Conservation (phyloP, 805 yeast genomes). For the Myxozyma lipomycoides region DNA sequence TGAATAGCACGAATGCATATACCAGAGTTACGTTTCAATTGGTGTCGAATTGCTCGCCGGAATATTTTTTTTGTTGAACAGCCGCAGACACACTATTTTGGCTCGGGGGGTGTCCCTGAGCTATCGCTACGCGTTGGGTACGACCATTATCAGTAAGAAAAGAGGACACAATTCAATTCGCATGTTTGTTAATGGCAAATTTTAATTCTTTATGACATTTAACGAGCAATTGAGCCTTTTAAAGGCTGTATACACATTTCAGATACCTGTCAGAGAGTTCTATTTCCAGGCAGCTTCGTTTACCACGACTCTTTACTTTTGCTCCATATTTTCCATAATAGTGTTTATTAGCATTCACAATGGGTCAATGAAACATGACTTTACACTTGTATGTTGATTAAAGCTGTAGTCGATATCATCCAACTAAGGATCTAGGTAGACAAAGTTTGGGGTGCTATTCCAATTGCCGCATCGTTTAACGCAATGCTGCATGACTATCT, state of each 20-base stretch:
- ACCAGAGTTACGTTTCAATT: too few species aligned
- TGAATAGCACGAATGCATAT: too few species aligned
- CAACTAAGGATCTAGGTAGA: constrained; percentile 8
- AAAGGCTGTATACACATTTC: neutral
- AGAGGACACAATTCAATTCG: too few species aligned
- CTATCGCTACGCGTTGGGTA: too few species aligned
- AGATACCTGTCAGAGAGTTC: constrained; percentile 5
- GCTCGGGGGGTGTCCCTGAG: too few species aligned
- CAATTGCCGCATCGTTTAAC: constrained; percentile 6
- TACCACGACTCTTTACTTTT: constrained; percentile 3
- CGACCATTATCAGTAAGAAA: too few species aligned
- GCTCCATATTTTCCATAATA: constrained; percentile 1
- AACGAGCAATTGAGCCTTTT: neutral
- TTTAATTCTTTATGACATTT: too few species aligned
- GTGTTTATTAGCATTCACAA: constrained; percentile 11
- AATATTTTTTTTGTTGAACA: too few species aligned
- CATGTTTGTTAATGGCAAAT: too few species aligned
- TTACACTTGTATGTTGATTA: constrained; percentile 6
- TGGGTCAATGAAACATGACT: constrained; percentile 9
- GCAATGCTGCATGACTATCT: constrained; percentile 9
- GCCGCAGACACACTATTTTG: too few species aligned
- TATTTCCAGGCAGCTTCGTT: constrained; percentile 5
- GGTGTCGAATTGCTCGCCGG: too few species aligned
- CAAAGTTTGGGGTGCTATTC: constrained; percentile 17
- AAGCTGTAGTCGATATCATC: neutral